phyloP scores from a whole-genome alignment of 2,329 filamentous ascomycete species.

The Paecilomyces variotii region DNA sequence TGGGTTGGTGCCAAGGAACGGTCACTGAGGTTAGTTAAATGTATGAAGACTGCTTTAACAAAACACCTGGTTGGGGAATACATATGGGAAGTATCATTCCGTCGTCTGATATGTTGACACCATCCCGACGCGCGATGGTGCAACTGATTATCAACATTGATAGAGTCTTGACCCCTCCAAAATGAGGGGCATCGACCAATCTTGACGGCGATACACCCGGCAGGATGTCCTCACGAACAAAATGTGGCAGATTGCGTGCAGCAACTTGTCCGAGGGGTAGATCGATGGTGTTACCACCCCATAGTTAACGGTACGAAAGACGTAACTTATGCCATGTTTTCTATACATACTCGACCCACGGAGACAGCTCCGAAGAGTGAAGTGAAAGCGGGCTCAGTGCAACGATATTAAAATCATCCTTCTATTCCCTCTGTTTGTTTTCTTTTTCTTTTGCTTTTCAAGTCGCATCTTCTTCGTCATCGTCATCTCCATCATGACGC shows the following conservation, averaged over 20 bases:
- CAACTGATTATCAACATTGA: background rate
- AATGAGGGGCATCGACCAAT: background rate
- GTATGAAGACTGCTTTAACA: too few relatives aligned
- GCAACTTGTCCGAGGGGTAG: background rate
- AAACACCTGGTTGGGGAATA: too few relatives aligned
- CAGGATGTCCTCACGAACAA: background rate
- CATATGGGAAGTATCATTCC: background rate
- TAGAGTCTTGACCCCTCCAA: background rate
- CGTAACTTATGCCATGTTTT: too few relatives aligned
- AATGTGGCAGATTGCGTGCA: background rate
- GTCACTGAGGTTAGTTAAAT: too few relatives aligned
- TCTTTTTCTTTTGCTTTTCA: background rate
- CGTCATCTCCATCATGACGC: background rate
- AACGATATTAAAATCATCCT: background rate
- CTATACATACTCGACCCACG: too few relatives aligned
- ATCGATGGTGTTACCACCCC: background rate
- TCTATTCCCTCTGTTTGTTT: background rate
- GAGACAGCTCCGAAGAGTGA: background rate
- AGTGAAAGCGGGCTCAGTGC: background rate
- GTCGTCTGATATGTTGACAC: background rate
- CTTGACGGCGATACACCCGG: background rate
- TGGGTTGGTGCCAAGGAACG: too few relatives aligned
- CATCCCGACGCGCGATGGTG: background rate
- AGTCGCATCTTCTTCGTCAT: background rate
- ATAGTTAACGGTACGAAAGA: background rate